Base-by-base conservation (phyloP, 177 flowering plant species). In the Vitis hybrid region DNA sequence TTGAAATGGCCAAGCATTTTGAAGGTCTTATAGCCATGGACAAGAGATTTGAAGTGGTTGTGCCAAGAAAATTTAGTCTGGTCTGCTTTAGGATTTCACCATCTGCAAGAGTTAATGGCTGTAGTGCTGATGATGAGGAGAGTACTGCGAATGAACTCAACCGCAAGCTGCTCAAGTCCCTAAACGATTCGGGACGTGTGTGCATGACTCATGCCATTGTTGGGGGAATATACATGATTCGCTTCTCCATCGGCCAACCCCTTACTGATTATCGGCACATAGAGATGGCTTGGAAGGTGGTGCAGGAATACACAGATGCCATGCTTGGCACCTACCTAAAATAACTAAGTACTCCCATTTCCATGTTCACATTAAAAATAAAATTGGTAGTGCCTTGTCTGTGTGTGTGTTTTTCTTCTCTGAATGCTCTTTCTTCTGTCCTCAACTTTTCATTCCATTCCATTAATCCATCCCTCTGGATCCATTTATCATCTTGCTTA, bases 141-240 rank as follows among this genome's bases (percentile, higher is more conserved):
- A 21, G 17, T 27, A 27, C 27, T 11, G 63, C 65, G 0, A 83
- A 81, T 54, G 67, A 79, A 49, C 35, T 85, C 15, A 89, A 81
- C 70, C 10, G n/a, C 7, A 79, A 66, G 71, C 67, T 87, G 54
- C 54, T 88, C n/a, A 89, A 84, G 74, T 48, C 77, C 0, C 65
- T 88, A 11, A 89, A 88, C 59, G 67, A 77, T 2, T 60, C 79
- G 2, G 93, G 93, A 0, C 46, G 69, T 2, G 49, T 78, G 3
- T 87, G 78, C 80, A 77, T 89, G 86, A 84, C 84, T 5, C 93
- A 89, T 64, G 76, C 84, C 0, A 70, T 89, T 60, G 82, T 87
- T 32, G 93, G 79, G 3, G 90, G 86, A 0, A 71, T 79, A 0
- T 88, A 75, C 64, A 64, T 84, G 72, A 71, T 89, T 1, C 70